These are phyloP conservation scores for Grigorovia jiainica DNA, from an alignment of 805 yeast genomes.

Conservation along the genomic window DNA sequence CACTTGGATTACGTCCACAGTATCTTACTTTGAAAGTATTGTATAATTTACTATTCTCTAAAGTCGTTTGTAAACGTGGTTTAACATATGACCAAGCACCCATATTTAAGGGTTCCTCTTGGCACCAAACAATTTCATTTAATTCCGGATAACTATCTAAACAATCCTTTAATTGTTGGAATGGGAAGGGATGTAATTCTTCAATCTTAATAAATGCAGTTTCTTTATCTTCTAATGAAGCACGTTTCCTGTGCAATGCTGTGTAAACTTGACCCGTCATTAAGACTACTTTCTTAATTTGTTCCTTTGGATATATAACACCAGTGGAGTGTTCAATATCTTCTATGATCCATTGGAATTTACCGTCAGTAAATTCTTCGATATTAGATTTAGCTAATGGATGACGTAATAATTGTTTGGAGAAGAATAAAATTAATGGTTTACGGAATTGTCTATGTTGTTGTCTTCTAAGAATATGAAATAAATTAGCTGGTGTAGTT, in stretches of 20 bases:
- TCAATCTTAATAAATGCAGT: conserved; percentile 87
- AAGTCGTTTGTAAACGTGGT: conserved; percentile 74
- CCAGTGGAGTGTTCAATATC: conserved; percentile 75
- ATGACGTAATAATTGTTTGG: conserved; percentile 90
- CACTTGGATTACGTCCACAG: conserved; percentile 97
- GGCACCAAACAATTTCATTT: conserved; percentile 91
- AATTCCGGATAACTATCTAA: conserved; percentile 70
- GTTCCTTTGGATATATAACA: conserved; percentile 65
- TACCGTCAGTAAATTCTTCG: conserved; percentile 80
- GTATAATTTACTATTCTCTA: conserved; percentile 67
- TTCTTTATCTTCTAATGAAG: conserved; percentile 58
- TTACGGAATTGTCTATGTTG: conserved; percentile 98
- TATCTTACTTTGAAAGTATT: conserved; percentile 56
- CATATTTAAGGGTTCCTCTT: conserved; percentile 98
- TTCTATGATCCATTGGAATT: conserved; percentile 93
- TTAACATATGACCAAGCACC: conserved; percentile 75
- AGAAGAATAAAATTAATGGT: conserved; percentile 79
- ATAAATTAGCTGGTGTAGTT: conserved; percentile 91
- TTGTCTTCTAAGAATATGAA: conserved; percentile 97
- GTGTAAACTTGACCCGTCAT: conserved; percentile 93
- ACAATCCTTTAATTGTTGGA: conserved; percentile 80
- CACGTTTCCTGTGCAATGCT: conserved; percentile 84
- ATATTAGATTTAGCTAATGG: conserved; percentile 89
- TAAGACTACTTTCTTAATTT: conserved; percentile 77
- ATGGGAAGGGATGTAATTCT: conserved; percentile 99